Evolutionary conservation across 352 stramenopile genomes (phyloP).

Genomic region (Phytophthora crassamura): DNA sequence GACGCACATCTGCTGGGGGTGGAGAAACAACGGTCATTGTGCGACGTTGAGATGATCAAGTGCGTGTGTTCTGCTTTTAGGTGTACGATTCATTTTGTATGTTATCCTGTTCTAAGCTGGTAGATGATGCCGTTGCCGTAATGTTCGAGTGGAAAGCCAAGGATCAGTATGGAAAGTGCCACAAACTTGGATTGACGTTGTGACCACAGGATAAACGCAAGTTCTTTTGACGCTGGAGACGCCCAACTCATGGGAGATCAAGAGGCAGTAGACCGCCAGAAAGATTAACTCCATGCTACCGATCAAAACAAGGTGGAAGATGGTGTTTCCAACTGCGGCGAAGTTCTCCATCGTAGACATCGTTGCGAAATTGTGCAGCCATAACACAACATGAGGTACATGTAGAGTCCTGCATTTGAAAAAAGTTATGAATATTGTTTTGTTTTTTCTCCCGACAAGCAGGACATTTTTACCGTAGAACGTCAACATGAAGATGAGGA

Average conservation of each 20-base stretch:
- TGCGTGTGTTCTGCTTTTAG: background rate
- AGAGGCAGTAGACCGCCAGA: conserved; percentile 24
- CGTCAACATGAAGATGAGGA: conserved; percentile 26
- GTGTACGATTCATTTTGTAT: background rate
- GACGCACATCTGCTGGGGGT: background rate
- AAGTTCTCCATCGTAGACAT: conserved; percentile 26
- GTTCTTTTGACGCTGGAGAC: conserved; percentile 24
- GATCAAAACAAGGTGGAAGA: conserved; percentile 20
- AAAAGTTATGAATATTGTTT: background rate
- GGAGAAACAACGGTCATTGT: background rate
- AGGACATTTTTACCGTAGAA: conserved; percentile 33
- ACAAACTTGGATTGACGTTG: conserved; percentile 38
- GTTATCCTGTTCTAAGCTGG: background rate
- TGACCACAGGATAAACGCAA: conserved; percentile 40
- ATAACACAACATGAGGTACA: conserved; percentile 33
- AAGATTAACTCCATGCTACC: conserved; percentile 24
- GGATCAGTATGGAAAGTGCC: conserved; percentile 24
- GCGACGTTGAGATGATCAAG: background rate
- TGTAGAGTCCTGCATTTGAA: conserved; percentile 18
- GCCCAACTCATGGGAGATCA: conserved; percentile 7
- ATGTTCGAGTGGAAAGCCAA: conserved; percentile 36
- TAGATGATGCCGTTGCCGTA: conserved; percentile 39
- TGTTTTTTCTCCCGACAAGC: background rate
- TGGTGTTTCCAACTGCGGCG: conserved; percentile 7
- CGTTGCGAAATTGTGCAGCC: conserved; percentile 36